These are phyloP conservation scores for Russula sp. DNA, from an alignment of 768 basidiomycete species.

Conservation along the genomic window DNA sequence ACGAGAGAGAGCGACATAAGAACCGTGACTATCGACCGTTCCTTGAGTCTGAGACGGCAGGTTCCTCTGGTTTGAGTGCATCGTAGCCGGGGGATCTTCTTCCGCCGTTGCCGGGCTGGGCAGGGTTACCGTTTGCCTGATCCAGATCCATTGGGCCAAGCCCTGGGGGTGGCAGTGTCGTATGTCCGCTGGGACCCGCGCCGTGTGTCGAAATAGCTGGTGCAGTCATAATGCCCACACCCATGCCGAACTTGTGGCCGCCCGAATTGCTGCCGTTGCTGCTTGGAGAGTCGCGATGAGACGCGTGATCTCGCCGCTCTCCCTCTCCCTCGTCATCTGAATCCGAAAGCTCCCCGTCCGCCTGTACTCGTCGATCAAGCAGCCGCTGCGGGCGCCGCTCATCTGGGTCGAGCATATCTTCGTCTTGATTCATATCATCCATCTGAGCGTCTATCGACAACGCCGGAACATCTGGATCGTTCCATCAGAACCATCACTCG, in stretches of 20 bases:
- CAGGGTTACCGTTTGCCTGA: slow-evolving; percentile 4
- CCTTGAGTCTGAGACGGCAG: slow-evolving; percentile 23
- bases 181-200: slow-evolving; percentile 55
- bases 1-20: background rate
- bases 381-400: slow-evolving; percentile 68
- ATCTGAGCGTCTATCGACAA: slow-evolving; percentile 79
- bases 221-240: slow-evolving; percentile 66
- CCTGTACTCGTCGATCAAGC: slow-evolving; percentile 76
- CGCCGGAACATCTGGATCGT: slow-evolving; percentile 65
- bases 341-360: slow-evolving; percentile 87
- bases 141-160: slow-evolving; percentile 22
- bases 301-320: slow-evolving; percentile 63
- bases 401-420: slow-evolving; percentile 75
- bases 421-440: slow-evolving; percentile 76
- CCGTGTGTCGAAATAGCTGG: slow-evolving; percentile 56
- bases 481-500: background rate
- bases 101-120: slow-evolving; percentile 6
- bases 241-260: slow-evolving; percentile 51
- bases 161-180: slow-evolving; percentile 18
- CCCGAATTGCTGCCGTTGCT: slow-evolving; percentile 37
- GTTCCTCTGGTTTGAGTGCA: slow-evolving; percentile 16
- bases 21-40: slow-evolving; percentile 17
- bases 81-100: slow-evolving; percentile 13
- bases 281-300: slow-evolving; percentile 36
- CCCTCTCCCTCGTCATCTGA: slow-evolving; percentile 97